Percentiles rank a stretch among this genome's conserved stretches.
Evolutionary conservation across 345 rosid species (phyloP).

Genomic region (Brassica rapa): DNA sequence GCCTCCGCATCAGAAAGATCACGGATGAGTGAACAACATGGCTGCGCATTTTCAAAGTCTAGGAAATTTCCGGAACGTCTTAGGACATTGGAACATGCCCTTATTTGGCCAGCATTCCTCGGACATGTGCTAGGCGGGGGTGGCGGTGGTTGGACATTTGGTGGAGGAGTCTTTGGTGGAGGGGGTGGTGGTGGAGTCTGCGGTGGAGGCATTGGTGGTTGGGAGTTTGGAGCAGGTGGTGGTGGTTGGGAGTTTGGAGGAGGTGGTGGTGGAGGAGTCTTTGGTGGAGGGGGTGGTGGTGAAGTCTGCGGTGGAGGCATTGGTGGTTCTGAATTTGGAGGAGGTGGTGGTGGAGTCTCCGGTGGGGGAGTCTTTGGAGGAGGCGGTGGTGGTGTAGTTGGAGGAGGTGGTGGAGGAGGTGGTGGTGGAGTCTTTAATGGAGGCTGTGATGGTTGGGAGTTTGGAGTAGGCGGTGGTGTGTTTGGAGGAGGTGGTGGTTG

Average conservation of each 20-base stretch:
- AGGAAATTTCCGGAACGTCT: not conserved
- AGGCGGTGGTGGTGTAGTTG: not conserved
- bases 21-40: not conserved
- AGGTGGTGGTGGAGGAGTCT: not conserved
- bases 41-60: not conserved
- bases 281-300: too few species aligned
- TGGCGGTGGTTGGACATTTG: not conserved
- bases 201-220: not conserved
- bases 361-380: not conserved
- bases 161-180: not conserved
- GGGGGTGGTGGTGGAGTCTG: not conserved
- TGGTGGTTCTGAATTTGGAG: too few species aligned
- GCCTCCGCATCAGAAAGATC: not conserved
- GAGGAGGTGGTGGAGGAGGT: not conserved
- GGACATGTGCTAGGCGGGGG: constrained; percentile 2
- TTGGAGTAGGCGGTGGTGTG: not conserved
- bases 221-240: not conserved
- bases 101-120: not conserved
- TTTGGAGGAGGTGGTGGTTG: not conserved
- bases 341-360: not conserved
- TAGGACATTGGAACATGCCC: not conserved
- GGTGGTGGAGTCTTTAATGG: not conserved
- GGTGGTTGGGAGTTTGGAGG: not conserved
- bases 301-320: too few species aligned
- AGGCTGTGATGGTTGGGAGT: not conserved